Evolutionary conservation across 2,329 filamentous ascomycete genomes (phyloP).

Genomic region (Ustulina deusta): DNA sequence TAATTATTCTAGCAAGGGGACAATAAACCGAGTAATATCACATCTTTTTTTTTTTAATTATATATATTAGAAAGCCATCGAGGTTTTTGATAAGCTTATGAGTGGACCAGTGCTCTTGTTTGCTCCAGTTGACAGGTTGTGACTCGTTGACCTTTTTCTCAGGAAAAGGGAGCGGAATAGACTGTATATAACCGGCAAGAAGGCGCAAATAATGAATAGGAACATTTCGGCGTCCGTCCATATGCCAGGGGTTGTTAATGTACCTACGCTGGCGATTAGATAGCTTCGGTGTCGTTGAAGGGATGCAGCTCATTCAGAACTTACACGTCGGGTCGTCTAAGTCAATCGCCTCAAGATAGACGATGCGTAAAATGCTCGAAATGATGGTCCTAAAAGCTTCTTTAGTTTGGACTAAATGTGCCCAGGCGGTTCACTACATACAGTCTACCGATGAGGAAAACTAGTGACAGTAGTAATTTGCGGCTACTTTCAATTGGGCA

Average conservation of each 20-base stretch:
- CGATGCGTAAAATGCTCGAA: background rate
- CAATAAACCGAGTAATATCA: too few relatives aligned
- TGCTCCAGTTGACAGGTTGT: too few relatives aligned
- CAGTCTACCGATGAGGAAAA: background rate
- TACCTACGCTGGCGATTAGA: background rate
- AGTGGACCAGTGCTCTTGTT: too few relatives aligned
- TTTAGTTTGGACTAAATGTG: background rate
- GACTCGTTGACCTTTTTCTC: too few relatives aligned
- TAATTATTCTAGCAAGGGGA: too few relatives aligned
- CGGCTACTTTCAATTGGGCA: constrained; percentile 6
- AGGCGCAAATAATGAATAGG: constrained; percentile 2
- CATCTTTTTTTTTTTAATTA: too few relatives aligned
- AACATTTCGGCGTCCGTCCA: constrained; percentile 11
- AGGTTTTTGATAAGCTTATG: too few relatives aligned
- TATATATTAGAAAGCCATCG: too few relatives aligned
- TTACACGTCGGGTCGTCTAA: constrained; percentile 8
- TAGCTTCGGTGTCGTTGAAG: background rate
- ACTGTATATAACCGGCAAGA: constrained; percentile 1
- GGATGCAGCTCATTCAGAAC: background rate
- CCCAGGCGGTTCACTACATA: background rate
- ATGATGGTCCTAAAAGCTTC: constrained; percentile 11
- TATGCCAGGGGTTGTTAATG: background rate
- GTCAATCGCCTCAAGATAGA: constrained; percentile 4
- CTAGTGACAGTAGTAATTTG: background rate
- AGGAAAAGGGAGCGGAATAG: background rate